A percentile compares a stretch with the other conserved stretches of the same genome.
Conservation (phyloP, 768 basidiomycete species). For the Tylopilus balloui region DNA sequence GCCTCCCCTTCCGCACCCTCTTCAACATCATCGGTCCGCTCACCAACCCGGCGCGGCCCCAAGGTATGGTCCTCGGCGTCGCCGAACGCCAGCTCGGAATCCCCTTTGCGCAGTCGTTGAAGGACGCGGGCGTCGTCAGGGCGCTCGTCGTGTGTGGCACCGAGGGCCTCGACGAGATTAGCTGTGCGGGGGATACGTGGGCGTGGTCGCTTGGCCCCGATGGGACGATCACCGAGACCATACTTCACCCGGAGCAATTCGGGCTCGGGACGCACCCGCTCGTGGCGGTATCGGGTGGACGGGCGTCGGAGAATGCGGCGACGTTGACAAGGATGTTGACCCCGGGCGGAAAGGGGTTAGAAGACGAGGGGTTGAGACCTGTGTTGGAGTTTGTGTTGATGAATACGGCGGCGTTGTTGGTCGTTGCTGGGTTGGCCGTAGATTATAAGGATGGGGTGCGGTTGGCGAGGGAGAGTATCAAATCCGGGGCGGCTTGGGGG, state of each 20-base stretch:
- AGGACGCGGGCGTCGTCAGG: constrained; percentile 68
- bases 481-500: constrained; percentile 56
- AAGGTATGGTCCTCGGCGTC: constrained; percentile 89
- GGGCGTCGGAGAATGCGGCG: constrained; percentile 76
- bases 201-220: constrained; percentile 72
- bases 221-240: constrained; percentile 57
- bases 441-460: constrained; percentile 68
- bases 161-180: constrained; percentile 92
- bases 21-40: constrained; percentile 95
- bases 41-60: constrained; percentile 84
- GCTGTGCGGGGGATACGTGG: constrained; percentile 85
- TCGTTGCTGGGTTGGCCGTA: constrained; percentile 72
- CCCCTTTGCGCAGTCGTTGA: constrained; percentile 74
- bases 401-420: constrained; percentile 85
- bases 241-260: constrained; percentile 69
- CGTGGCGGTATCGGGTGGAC: constrained; percentile 61
- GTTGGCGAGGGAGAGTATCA: constrained; percentile 58
- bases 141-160: constrained; percentile 92
- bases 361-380: constrained; percentile 50
- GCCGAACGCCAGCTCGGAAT: constrained; percentile 75
- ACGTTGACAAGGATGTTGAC: constrained; percentile 64
- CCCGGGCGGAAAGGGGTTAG: constrained; percentile 36
- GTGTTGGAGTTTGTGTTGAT: constrained; percentile 84
- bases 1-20: constrained; percentile 91
- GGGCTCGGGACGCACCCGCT: constrained; percentile 73